Evolutionary conservation across 2,329 filamentous ascomycete genomes (phyloP).

Genomic region (Bretziella fagacearum): DNA sequence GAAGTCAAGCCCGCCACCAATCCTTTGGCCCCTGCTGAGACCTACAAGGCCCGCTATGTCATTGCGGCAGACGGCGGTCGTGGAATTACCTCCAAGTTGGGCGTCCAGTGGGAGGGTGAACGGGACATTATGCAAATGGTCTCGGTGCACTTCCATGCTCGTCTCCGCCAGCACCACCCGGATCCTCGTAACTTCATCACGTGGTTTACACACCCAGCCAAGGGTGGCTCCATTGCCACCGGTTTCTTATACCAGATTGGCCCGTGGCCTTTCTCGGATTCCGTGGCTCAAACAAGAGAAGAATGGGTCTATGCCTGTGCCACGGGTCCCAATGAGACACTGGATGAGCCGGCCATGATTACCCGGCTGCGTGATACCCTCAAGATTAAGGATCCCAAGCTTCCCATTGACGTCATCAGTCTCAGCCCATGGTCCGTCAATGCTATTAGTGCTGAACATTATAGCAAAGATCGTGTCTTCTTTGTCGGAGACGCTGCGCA

Average conservation of each 20-base stretch:
- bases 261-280: slow-evolving; percentile 1
- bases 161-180: slow-evolving; percentile 3
- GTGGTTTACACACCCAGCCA: slow-evolving; percentile 9
- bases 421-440: slow-evolving; percentile 10
- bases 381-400: not conserved
- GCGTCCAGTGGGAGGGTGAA: slow-evolving; percentile 7
- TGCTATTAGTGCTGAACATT: slow-evolving; percentile 7
- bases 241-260: slow-evolving; percentile 11
- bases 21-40: not conserved
- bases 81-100: slow-evolving; percentile 6
- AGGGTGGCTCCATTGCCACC: slow-evolving; percentile 9
- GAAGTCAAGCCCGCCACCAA: not conserved
- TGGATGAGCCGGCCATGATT: slow-evolving; percentile 7
- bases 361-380: slow-evolving; percentile 8
- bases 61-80: slow-evolving; percentile 7
- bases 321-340: not conserved
- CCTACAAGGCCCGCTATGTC: not conserved
- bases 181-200: slow-evolving; percentile 11
- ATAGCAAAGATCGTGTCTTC: slow-evolving; percentile 19
- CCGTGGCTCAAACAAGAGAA: not conserved
- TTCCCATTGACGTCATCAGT: slow-evolving; percentile 5
- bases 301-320: slow-evolving; percentile 9
- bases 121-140: slow-evolving; percentile 10
- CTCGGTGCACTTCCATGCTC: slow-evolving; percentile 6
- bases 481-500: slow-evolving; percentile 23